Conservation (phyloP, 768 basidiomycete species). For the Podaxis pistillaris region DNA sequence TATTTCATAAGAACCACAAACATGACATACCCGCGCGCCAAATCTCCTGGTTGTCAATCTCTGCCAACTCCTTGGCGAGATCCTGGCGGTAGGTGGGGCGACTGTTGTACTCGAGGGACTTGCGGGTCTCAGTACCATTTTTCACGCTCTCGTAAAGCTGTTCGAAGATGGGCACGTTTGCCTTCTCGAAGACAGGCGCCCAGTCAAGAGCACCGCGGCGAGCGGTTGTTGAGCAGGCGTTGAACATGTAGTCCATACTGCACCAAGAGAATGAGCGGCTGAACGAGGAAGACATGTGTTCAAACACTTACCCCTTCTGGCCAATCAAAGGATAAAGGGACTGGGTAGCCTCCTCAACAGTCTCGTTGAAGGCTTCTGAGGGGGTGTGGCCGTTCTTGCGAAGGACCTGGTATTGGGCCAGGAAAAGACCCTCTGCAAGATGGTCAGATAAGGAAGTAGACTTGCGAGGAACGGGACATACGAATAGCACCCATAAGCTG, state of each 20-base stretch:
- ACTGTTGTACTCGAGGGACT: constrained; percentile 94
- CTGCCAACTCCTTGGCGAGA: constrained; percentile 86
- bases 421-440: constrained; percentile 87
- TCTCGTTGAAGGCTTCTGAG: constrained; percentile 99
- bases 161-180: constrained; percentile 94
- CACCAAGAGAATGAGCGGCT: not conserved
- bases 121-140: constrained; percentile 96
- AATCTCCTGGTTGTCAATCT: constrained; percentile 98
- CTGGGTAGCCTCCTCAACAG: constrained; percentile 99
- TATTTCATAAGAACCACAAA: not conserved
- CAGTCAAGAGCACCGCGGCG: constrained; percentile 99
- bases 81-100: constrained; percentile 91
- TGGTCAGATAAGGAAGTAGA: constrained; percentile 7
- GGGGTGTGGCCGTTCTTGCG: constrained; percentile 95
- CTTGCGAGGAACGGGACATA: constrained; percentile 35
- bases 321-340: constrained; percentile 97
- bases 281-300: not conserved
- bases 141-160: constrained; percentile 91
- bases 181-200: constrained; percentile 95
- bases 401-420: constrained; percentile 97
- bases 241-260: constrained; percentile 99
- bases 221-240: constrained; percentile 98
- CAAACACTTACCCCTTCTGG: constrained; percentile 70
- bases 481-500: constrained; percentile 97
- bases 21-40: constrained; percentile 80